Percentiles rank a stretch among this genome's conserved stretches.
Conservation (phyloP, 1,139 yeast genomes). For the Nematodospora anomalae region DNA sequence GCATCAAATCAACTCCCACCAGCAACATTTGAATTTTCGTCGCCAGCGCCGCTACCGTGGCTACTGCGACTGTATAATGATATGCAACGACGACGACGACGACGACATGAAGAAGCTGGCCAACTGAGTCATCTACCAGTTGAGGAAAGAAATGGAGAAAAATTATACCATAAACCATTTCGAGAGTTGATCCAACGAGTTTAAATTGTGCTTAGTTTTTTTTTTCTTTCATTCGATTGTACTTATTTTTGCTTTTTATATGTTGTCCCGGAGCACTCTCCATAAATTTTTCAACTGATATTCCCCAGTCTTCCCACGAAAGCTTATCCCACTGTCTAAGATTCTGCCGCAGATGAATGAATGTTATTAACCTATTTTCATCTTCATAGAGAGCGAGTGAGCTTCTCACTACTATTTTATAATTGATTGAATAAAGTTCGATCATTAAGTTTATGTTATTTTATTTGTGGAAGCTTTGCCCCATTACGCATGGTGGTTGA, state of each 20-base stretch:
- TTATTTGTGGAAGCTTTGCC: background rate
- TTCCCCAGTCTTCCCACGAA: no score
- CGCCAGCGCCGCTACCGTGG: background rate
- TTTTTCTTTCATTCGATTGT: no score
- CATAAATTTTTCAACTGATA: no score
- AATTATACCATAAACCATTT: conserved; percentile 7
- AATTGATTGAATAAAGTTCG: background rate
- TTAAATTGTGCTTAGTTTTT: no score
- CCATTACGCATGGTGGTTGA: background rate
- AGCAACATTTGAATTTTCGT: background rate
- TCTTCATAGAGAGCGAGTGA: no score
- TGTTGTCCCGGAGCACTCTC: no score
- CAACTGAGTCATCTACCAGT: background rate
- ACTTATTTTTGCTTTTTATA: no score
- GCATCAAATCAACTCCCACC: background rate
- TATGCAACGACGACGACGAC: conserved; percentile 1
- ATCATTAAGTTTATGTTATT: background rate
- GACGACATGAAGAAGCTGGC: background rate
- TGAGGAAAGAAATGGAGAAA: background rate
- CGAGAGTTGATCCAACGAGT: conserved; percentile 6
- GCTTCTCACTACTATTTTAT: no score
- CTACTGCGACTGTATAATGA: background rate
- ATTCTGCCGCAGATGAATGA: no score
- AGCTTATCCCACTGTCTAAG: no score
- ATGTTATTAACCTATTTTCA: no score